Evolutionary conservation across 352 stramenopile species (phyloP).

Genomic region (Ophiocytium majus): DNA sequence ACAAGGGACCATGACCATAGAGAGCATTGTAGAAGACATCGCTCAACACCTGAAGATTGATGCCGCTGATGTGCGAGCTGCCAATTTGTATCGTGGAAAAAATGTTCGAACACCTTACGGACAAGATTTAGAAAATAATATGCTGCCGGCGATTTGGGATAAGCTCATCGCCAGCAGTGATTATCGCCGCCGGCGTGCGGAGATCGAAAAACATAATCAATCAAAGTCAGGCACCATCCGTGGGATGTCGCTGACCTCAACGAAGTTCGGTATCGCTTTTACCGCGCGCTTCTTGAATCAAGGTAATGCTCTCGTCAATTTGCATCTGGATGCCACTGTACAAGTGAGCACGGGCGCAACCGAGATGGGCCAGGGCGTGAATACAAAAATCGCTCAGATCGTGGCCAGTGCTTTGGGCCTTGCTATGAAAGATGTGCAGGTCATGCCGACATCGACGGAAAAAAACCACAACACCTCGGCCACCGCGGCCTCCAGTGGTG

Average conservation of each 20-base stretch:
- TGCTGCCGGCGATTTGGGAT: conserved; percentile 5
- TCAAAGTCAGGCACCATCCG: background rate
- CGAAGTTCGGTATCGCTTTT: conserved; percentile 4
- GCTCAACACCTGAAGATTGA: background rate
- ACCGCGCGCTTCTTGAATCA: conserved; percentile 7
- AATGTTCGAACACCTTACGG: conserved; percentile 5
- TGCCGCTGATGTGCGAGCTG: background rate
- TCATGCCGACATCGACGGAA: conserved; percentile 13
- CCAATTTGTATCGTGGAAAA: conserved; percentile 2
- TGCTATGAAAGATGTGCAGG: background rate
- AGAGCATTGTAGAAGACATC: conserved; percentile 12
- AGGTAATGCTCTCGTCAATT: conserved; percentile 9
- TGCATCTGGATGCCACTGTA: background rate
- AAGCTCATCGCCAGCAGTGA: background rate
- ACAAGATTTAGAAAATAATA: conserved; percentile 11
- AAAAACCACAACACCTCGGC: conserved; percentile 8
- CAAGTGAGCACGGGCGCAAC: background rate
- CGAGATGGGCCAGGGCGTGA: conserved; percentile 5
- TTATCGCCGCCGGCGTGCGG: background rate
- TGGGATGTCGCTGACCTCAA: background rate
- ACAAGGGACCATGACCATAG: conserved; percentile 11
- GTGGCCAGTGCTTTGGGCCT: background rate
- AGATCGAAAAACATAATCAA: conserved; percentile 7
- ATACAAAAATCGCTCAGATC: background rate
- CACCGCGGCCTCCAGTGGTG: background rate